Base-by-base conservation (phyloP, 1,139 yeast genomes). In the Taphrina deformans region DNA sequence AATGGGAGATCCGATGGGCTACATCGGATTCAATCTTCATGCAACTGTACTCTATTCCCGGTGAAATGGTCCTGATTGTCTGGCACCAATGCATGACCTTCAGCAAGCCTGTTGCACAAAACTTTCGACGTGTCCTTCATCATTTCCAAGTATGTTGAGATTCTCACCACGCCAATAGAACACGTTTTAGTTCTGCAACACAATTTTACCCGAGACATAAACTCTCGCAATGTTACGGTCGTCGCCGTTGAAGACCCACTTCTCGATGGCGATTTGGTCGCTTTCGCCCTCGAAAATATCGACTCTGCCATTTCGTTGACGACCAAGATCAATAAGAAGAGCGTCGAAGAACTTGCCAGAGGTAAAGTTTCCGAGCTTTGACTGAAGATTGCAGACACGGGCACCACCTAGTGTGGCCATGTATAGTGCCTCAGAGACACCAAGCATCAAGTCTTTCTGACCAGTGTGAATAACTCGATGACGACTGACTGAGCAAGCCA, bases 211-310 rank as follows among this genome's bases (percentile, higher is more conserved):
- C 71, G 85, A 84, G 41, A 92, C 92, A 89, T 90, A 93, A 14
- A 93, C 97, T 65, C 79, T 80, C 14, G 78, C 73, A 51, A 95
- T 86, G 74, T 93, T 93, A 72, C 99, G 81, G 75, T 93, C 97
- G 75, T 93, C 99, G 38, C 98, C 99, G 67, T 85, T 83, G 74
- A 90, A 93, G n/a, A 92, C 79, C 99, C 99, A 93, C 74, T 90
- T 91, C 64, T 89, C 89, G 5, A 92, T 75, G 62, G 89, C 73
- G 73, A 87, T 83, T 27, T 77, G 78, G 73, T 83, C 78, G 65
- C 79, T 78, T 16, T 70, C 73, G 5, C 67, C 60, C 66, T 88
- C 95, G 73, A 91, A 92, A 1, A 88, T 77, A 72, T 92, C 97
- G 26, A 91, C 81, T 9, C 60, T 46, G 12, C 65, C 56, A 14